Base-by-base conservation (phyloP, 768 basidiomycete species). In the Naganishia friedmannii region DNA sequence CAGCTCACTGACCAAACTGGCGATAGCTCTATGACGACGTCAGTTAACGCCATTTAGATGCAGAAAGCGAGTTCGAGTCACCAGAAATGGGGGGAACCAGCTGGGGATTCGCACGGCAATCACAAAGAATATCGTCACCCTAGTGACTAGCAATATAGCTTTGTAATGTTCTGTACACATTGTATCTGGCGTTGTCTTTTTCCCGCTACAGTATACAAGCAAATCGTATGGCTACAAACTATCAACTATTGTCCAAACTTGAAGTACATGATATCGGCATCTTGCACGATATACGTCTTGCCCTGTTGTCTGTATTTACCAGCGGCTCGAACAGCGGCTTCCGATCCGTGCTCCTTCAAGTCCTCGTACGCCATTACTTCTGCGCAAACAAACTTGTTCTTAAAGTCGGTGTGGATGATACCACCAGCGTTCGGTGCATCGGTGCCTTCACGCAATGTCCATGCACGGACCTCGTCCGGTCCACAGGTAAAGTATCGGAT, bases 401-500 rank as follows among this genome's bases (percentile, higher is more conserved):
- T 93, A 79, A 98, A 71, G 46, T 72, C 73, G 37, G 60, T 92
- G 90, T 98, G 95, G 78, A 98, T 98, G 73, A 98, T 93, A 81
- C 96, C 96, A 46, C 96, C 96, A 9, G 96, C 96, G 79, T 93
- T 90, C 2, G 95, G 96, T 0, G 96, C 95, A 80, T 93, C 96
- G 31, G 89, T 94, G 26, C 92, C 93, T 70, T 87, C 88, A 70
- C 94, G 86, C 78, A 99, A 92, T 0, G 94, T 98, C 96, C 96
- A 99, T 9, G 95, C 95, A 66, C 96, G 90, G 10, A 97, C 93
- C 83, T 97, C 95, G 74, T 90, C 90, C 2, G 94, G 94, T 13
- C 96, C 96, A 70, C 92, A 94, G 21, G 96, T 99, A 83, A 96
- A 96, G 84, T 96, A 96, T 19, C 91, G 90, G 76, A 94, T 95